Conservation (phyloP, 2,329 filamentous ascomycete species). For the Botryosphaeria dothidea region DNA sequence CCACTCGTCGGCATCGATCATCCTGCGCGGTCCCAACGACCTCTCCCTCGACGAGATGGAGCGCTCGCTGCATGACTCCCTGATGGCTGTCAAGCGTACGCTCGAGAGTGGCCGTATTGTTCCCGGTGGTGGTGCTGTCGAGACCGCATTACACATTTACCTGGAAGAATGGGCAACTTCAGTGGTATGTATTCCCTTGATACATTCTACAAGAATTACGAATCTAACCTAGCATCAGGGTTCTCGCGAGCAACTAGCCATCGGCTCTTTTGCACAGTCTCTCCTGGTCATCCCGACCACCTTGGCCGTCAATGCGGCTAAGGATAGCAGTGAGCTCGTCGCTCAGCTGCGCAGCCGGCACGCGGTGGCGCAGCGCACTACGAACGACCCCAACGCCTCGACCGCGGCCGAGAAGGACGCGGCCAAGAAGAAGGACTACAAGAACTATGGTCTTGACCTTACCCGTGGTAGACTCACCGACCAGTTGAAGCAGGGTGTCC, state of each 20-base stretch:
- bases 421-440: constrained; percentile 94
- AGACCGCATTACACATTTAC: constrained; percentile 99
- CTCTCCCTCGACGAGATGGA: constrained; percentile 99
- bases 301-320: constrained; percentile 92
- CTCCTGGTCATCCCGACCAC: constrained; percentile 96
- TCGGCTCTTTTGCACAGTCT: constrained; percentile 94
- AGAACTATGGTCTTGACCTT: constrained; percentile 96
- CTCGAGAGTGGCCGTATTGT: constrained; percentile 96
- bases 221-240: constrained; percentile 48
- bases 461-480: constrained; percentile 87
- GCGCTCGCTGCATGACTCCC: constrained; percentile 93
- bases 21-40: constrained; percentile 93
- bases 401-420: constrained; percentile 83
- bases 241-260: constrained; percentile 94
- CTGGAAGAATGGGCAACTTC: constrained; percentile 98
- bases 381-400: constrained; percentile 61
- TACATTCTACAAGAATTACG: too few relatives aligned
- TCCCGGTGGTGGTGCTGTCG: constrained; percentile 91
- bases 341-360: constrained; percentile 94
- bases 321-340: constrained; percentile 92
- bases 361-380: constrained; percentile 88
- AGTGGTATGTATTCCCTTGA: constrained; percentile 59
- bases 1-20: constrained; percentile 91
- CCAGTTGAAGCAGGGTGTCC: constrained; percentile 88
- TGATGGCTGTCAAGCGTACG: constrained; percentile 95